Conservation (phyloP, 2,329 filamentous ascomycete species). For the Diaporthe citrichinensis region DNA sequence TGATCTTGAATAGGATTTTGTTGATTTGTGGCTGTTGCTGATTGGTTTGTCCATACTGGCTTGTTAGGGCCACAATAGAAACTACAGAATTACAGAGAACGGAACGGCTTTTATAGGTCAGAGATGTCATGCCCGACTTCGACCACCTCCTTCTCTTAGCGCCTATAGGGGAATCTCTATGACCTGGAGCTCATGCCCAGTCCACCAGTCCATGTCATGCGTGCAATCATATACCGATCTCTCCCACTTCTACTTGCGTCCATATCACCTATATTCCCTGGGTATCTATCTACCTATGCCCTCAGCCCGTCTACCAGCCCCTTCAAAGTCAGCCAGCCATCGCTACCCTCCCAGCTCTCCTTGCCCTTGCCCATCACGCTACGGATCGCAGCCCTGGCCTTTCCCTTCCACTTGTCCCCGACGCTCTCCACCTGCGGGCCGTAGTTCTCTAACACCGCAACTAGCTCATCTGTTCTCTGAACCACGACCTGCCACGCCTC, state of each 20-base stretch:
- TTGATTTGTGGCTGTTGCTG: accelerated
- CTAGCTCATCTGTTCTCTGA: constrained; percentile 83
- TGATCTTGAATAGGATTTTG: background rate
- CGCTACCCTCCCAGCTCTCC: constrained; percentile 84
- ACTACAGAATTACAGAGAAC: no score
- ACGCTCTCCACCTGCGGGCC: constrained; percentile 76
- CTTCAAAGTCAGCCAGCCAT: constrained; percentile 75
- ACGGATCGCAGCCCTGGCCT: constrained; percentile 86
- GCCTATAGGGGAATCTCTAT: no score
- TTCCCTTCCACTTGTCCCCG: constrained; percentile 87
- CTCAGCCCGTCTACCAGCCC: constrained; percentile 69
- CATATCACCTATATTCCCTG: background rate
- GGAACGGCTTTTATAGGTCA: no score
- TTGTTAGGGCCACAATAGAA: no score
- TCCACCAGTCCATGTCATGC: no score
- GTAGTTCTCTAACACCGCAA: constrained; percentile 86
- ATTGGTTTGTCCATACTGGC: no score
- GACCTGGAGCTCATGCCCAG: no score
- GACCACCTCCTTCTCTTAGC: no score
- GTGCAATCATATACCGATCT: no score
- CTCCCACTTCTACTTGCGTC: no score
- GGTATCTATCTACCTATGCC: constrained; percentile 38
- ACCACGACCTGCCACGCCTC: constrained; percentile 81
- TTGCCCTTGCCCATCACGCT: constrained; percentile 87
- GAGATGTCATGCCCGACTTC: no score